Evolutionary conservation across 768 basidiomycete genomes (phyloP).

Genomic region (Lactarius indigo): DNA sequence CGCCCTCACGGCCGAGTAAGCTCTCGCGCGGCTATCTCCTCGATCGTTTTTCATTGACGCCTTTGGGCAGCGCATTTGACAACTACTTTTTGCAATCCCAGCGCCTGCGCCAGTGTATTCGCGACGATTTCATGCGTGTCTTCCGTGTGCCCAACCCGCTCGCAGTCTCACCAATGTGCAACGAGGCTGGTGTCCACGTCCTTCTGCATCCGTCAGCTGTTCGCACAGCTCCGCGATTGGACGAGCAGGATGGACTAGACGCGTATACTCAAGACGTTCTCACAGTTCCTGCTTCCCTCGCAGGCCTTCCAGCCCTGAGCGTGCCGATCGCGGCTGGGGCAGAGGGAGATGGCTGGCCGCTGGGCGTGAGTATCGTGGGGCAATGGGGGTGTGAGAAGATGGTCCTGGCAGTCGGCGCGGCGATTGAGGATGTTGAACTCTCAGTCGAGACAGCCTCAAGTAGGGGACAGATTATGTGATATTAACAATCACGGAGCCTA

Average conservation of each 20-base stretch:
- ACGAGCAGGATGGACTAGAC: slow-evolving; percentile 35
- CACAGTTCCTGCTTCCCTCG: slow-evolving; percentile 88
- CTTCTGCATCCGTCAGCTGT: slow-evolving; percentile 87
- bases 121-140: slow-evolving; percentile 66
- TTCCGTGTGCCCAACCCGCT: slow-evolving; percentile 59
- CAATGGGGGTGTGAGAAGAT: slow-evolving; percentile 80
- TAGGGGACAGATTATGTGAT: slow-evolving; percentile 9
- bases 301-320: slow-evolving; percentile 79
- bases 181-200: slow-evolving; percentile 59
- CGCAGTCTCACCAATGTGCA: slow-evolving; percentile 27
- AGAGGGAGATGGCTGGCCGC: slow-evolving; percentile 65
- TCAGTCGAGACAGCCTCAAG: not conserved
- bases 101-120: slow-evolving; percentile 66
- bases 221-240: slow-evolving; percentile 69
- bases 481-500: slow-evolving; percentile 10
- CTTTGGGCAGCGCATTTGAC: slow-evolving; percentile 74
- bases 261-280: slow-evolving; percentile 89
- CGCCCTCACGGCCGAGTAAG: slow-evolving; percentile 88
- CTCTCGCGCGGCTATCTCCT: slow-evolving; percentile 8
- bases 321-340: slow-evolving; percentile 48
- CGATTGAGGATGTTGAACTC: slow-evolving; percentile 35
- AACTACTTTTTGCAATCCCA: slow-evolving; percentile 96
- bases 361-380: slow-evolving; percentile 79
- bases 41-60: not conserved
- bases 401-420: slow-evolving; percentile 51